These are phyloP conservation scores for Botryobasidium botryosum DNA, from an alignment of 768 basidiomycete species.

Conservation along the genomic window DNA sequence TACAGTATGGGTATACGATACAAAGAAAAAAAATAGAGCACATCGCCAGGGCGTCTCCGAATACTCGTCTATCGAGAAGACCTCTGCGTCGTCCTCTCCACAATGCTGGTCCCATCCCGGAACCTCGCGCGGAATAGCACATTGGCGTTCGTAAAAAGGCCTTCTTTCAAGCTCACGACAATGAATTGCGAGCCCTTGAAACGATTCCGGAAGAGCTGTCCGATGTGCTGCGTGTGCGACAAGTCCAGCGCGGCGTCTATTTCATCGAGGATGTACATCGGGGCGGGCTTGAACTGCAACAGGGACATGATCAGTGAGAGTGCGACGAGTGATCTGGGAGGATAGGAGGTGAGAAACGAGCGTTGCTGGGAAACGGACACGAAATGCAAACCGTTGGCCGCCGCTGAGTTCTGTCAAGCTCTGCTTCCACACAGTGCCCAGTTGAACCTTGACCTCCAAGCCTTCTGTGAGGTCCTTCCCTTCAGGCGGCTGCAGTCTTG, in stretches of 20 bases:
- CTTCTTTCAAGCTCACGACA: slow-evolving; percentile 92
- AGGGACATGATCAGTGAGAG: slow-evolving; percentile 97
- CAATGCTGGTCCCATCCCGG: slow-evolving; percentile 83
- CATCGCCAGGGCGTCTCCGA: no score
- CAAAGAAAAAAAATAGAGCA: no score
- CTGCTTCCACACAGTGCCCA: slow-evolving; percentile 95
- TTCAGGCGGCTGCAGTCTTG: slow-evolving; percentile 86
- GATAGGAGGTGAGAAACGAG: neutral
- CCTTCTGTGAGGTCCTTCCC: slow-evolving; percentile 88
- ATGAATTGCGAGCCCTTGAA: slow-evolving; percentile 99
- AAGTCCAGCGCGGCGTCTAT: slow-evolving; percentile 95
- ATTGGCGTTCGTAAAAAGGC: slow-evolving; percentile 93
- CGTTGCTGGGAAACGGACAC: neutral
- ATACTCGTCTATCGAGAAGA: neutral
- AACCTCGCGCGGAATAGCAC: slow-evolving; percentile 87
- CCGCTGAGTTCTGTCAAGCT: slow-evolving; percentile 94
- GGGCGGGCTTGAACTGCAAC: slow-evolving; percentile 97
- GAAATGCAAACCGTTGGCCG: slow-evolving; percentile 63
- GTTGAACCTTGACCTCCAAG: slow-evolving; percentile 89
- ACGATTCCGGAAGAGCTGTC: slow-evolving; percentile 88
- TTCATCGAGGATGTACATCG: slow-evolving; percentile 98
- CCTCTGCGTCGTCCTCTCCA: slow-evolving; percentile 32
- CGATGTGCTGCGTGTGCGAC: slow-evolving; percentile 94
- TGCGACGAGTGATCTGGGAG: slow-evolving; percentile 81
- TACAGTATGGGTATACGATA: no score